A percentile compares a stretch with the other conserved stretches of the same genome.
Evolutionary conservation across 352 stramenopile species (phyloP).

Genomic region (Globisporangium abappressorium): DNA sequence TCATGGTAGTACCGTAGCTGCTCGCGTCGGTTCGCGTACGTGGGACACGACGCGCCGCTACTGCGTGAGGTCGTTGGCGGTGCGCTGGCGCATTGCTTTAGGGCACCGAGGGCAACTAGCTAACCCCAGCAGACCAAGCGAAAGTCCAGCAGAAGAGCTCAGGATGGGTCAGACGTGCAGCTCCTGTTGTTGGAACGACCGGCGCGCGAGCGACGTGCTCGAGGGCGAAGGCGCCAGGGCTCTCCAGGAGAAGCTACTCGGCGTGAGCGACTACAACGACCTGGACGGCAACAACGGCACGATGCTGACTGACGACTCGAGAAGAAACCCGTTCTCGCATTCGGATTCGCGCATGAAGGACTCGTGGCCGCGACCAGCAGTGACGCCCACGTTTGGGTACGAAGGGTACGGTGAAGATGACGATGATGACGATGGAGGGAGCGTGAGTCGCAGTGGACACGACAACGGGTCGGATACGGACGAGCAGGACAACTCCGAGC

Average conservation of each 20-base stretch:
- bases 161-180: constrained; percentile 35
- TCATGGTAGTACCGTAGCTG: not conserved
- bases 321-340: constrained; percentile 8
- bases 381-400: constrained; percentile 7
- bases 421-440: not conserved
- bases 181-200: constrained; percentile 38
- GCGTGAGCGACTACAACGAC: constrained; percentile 10
- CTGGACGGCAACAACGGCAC: constrained; percentile 6
- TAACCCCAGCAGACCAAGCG: not conserved
- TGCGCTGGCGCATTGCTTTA: not conserved
- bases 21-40: not conserved
- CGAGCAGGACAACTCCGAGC: not conserved
- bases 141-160: not conserved
- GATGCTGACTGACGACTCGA: constrained; percentile 14
- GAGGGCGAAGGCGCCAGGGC: constrained; percentile 26
- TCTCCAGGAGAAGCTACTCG: constrained; percentile 58
- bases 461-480: not conserved
- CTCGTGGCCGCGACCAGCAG: constrained; percentile 13
- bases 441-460: not conserved
- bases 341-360: constrained; percentile 14
- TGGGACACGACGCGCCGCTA: constrained; percentile 7
- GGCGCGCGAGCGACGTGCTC: constrained; percentile 29
- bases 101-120: not conserved
- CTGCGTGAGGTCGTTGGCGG: not conserved
- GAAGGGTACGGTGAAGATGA: not conserved